These are phyloP conservation scores for Aspergillus brunneoviolaceus DNA, from an alignment of 2,329 filamentous ascomycete species.

Conservation along the genomic window DNA sequence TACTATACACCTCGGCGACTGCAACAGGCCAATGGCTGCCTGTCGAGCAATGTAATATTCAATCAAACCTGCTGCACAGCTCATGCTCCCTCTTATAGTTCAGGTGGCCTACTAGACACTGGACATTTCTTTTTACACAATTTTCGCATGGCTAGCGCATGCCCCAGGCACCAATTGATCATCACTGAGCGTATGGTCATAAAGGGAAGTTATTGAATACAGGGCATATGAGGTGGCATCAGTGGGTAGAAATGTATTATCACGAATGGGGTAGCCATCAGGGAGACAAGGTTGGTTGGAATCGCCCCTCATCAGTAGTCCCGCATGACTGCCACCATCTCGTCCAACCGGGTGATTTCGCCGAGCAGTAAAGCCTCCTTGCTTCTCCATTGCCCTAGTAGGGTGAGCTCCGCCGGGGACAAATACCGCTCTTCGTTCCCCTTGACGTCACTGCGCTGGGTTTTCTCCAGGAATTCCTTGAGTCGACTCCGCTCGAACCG, in stretches of 20 bases:
- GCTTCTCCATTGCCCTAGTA: conserved; percentile 62
- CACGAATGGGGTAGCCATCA: neutral
- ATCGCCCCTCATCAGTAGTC: conserved; percentile 60
- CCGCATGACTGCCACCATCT: conserved; percentile 76
- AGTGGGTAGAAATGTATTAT: neutral
- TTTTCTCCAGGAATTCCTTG: conserved; percentile 72
- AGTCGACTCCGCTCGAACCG: conserved; percentile 72
- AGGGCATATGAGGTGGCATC: neutral
- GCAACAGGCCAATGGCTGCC: neutral
- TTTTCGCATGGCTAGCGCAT: too few species aligned
- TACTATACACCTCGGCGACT: neutral
- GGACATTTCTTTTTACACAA: too few species aligned
- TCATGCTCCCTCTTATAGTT: neutral
- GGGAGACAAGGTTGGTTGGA: neutral
- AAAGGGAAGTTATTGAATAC: neutral
- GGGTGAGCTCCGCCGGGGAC: conserved; percentile 68
- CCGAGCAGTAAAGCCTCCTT: conserved; percentile 70
- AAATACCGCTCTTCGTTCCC: conserved; percentile 81
- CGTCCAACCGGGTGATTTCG: conserved; percentile 79
- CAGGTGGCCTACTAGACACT: neutral
- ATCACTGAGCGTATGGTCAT: neutral
- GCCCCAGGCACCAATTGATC: too few species aligned
- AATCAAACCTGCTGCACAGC: neutral
- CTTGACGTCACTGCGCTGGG: conserved; percentile 80
- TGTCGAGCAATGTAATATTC: neutral